A percentile compares a stretch with the other conserved stretches of the same genome.
phyloP scores from a whole-genome alignment of 2,329 filamentous ascomycete species.

The Cordyceps militaris region DNA sequence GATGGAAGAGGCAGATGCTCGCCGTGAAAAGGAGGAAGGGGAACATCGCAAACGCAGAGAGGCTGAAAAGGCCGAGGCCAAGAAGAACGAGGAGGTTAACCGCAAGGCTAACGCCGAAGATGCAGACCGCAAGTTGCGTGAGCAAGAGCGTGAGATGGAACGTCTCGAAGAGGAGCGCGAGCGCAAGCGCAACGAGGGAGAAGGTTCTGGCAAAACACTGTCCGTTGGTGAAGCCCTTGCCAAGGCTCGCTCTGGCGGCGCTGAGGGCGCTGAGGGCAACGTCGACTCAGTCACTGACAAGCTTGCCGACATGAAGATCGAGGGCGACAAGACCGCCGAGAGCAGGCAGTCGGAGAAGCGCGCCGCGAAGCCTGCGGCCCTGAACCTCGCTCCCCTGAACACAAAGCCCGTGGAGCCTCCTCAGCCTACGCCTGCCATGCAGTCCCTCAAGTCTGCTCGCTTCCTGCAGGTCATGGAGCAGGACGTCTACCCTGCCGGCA shows the following conservation, averaged over 20 bases:
- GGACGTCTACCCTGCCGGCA: conserved; percentile 73
- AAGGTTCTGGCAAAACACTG: conserved; percentile 40
- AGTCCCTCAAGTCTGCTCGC: conserved; percentile 84
- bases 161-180: conserved; percentile 65
- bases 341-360: conserved; percentile 52
- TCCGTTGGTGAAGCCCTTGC: conserved; percentile 47
- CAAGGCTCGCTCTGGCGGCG: conserved; percentile 32
- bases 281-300: conserved; percentile 39
- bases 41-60: conserved; percentile 41
- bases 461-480: conserved; percentile 76
- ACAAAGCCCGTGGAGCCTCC: conserved; percentile 82
- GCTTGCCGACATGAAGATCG: conserved; percentile 44
- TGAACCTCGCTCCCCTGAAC: conserved; percentile 78
- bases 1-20: conserved; percentile 51
- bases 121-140: conserved; percentile 59
- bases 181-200: conserved; percentile 43
- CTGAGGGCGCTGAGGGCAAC: conserved; percentile 34
- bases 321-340: conserved; percentile 41
- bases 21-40: conserved; percentile 41
- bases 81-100: conserved; percentile 43
- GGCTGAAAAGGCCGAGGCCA: conserved; percentile 38
- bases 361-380: conserved; percentile 68
- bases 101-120: conserved; percentile 42
- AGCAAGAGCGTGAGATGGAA: conserved; percentile 67
- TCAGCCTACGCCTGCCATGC: conserved; percentile 88